phyloP scores from a whole-genome alignment of 352 stramenopile species.

The Globisporangium middletonii region DNA sequence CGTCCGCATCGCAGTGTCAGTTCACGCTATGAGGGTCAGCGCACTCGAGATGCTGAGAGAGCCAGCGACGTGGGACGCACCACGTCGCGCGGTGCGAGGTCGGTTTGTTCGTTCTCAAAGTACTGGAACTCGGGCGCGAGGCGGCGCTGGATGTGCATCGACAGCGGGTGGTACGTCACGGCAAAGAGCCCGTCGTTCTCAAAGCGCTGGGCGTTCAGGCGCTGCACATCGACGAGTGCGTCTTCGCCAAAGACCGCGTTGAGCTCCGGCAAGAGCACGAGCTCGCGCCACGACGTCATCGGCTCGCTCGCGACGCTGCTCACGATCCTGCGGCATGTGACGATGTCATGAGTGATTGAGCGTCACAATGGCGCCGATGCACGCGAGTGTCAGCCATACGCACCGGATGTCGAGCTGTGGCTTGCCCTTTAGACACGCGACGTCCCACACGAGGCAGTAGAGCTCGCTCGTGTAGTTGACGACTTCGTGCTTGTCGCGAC shows the following conservation, averaged over 20 bases:
- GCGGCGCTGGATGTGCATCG: slow-evolving; percentile 39
- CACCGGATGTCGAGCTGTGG: slow-evolving; percentile 59
- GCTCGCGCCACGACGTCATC: slow-evolving; percentile 43
- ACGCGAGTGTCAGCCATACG: slow-evolving; percentile 2
- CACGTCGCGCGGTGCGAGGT: slow-evolving; percentile 45
- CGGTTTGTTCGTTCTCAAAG: slow-evolving; percentile 65
- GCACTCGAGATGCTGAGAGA: neutral
- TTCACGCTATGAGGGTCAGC: neutral
- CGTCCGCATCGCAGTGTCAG: neutral
- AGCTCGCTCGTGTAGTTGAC: slow-evolving; percentile 78
- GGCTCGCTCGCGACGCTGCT: slow-evolving; percentile 18
- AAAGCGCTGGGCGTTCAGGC: slow-evolving; percentile 62
- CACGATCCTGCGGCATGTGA: slow-evolving; percentile 28
- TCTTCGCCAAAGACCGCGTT: slow-evolving; percentile 65
- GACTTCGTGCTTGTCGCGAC: slow-evolving; percentile 43
- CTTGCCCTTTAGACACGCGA: slow-evolving; percentile 46
- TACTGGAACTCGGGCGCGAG: slow-evolving; percentile 53
- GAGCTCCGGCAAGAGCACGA: slow-evolving; percentile 57
- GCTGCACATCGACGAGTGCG: slow-evolving; percentile 48
- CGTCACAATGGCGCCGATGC: neutral
- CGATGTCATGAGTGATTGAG: neutral
- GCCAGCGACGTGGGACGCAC: slow-evolving; percentile 4
- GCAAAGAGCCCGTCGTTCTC: slow-evolving; percentile 41
- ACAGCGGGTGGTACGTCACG: slow-evolving; percentile 62
- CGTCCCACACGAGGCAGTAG: slow-evolving; percentile 68